Evolutionary conservation across 2,329 filamentous ascomycete species (phyloP).

Genomic region (Fusarium equiseti): DNA sequence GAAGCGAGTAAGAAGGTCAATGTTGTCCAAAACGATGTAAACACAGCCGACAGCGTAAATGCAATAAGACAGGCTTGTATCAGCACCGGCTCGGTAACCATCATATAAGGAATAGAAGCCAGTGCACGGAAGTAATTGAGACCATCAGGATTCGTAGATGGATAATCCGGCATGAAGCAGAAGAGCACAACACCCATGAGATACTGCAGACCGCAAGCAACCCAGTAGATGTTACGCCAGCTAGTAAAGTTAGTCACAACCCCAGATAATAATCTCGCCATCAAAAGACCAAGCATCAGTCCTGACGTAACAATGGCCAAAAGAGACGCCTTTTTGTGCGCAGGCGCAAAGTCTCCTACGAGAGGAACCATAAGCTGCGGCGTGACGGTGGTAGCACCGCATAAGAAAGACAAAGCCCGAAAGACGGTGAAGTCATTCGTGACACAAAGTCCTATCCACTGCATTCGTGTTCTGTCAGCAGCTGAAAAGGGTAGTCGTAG

Average conservation of each 20-base stretch:
- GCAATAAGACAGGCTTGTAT: constrained; percentile 76
- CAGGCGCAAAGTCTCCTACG: constrained; percentile 81
- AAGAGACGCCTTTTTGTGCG: constrained; percentile 74
- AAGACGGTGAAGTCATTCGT: constrained; percentile 75
- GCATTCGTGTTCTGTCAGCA: neutral
- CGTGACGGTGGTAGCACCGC: constrained; percentile 83
- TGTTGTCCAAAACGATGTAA: constrained; percentile 71
- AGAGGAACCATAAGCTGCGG: constrained; percentile 84
- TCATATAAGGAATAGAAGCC: constrained; percentile 72
- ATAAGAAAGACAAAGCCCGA: constrained; percentile 77
- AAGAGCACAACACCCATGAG: constrained; percentile 74
- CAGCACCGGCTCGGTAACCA: constrained; percentile 74
- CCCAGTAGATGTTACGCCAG: constrained; percentile 85
- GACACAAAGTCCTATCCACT: constrained; percentile 78
- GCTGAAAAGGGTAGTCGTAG: neutral
- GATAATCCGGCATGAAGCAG: constrained; percentile 84
- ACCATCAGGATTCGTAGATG: constrained; percentile 74
- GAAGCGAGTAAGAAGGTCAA: constrained; percentile 82
- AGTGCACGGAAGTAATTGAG: constrained; percentile 75
- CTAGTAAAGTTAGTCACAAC: constrained; percentile 78
- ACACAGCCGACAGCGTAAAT: constrained; percentile 67
- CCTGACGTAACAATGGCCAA: constrained; percentile 82
- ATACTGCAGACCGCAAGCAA: constrained; percentile 78
- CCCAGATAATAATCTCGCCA: constrained; percentile 81
- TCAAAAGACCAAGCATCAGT: constrained; percentile 78